Conservation (phyloP, 1,284 basidiomycete genomes). For the Leccinum subrobustum region DNA sequence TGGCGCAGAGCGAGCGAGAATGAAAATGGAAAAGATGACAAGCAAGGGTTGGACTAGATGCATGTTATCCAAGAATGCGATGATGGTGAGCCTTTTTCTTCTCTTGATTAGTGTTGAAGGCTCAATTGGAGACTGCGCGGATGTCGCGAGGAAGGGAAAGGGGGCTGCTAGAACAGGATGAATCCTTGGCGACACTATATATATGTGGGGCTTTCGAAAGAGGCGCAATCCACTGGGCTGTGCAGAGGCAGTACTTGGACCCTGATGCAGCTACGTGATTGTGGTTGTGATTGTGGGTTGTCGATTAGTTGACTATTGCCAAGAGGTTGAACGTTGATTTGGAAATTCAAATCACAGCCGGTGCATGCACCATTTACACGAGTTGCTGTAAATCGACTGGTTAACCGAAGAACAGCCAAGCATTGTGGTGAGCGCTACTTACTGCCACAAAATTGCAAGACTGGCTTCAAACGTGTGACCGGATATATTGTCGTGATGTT, state of each 20-base stretch:
- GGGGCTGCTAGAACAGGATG: not conserved
- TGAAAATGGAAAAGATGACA: not conserved
- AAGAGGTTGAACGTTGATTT: not conserved
- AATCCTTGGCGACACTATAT: not conserved
- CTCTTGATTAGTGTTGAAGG: not conserved
- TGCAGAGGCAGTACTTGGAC: not conserved
- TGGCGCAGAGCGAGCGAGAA: not conserved
- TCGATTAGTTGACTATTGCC: not conserved
- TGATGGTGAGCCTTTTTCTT: not conserved
- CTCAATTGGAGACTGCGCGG: not conserved
- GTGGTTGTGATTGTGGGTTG: not conserved
- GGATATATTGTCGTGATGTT: not conserved
- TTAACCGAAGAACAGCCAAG: not conserved
- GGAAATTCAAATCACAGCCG: not conserved
- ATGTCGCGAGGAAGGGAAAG: not conserved
- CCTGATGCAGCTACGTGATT: not conserved
- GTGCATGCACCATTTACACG: not conserved
- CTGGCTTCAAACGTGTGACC: not conserved
- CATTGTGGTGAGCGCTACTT: not conserved
- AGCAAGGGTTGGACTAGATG: not conserved
- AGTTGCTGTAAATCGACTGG: not conserved
- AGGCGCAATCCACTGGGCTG: not conserved
- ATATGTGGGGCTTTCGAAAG: not conserved
- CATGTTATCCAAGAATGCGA: not conserved
- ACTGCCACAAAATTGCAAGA: not conserved